Evolutionary conservation across 345 rosid genomes (phyloP).

Genomic region (Bruguiera parviflora): DNA sequence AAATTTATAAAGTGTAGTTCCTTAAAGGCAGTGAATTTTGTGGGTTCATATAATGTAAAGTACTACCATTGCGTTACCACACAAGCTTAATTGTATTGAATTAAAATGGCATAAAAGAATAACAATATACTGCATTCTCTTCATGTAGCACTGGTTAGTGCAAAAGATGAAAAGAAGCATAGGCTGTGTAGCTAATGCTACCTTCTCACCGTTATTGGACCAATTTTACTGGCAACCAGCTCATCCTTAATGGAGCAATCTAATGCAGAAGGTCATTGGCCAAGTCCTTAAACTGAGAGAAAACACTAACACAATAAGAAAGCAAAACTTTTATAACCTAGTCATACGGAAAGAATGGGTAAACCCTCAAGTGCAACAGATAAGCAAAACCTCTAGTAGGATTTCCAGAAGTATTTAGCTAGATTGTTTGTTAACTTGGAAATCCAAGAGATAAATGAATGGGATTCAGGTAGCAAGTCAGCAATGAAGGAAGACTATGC

Average conservation of each 20-base stretch:
- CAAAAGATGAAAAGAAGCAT: neutral
- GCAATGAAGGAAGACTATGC: neutral
- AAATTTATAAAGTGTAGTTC: neutral
- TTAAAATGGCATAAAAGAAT: neutral
- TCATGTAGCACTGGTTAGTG: neutral
- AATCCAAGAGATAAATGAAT: neutral
- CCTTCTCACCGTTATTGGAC: neutral
- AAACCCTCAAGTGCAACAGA: neutral
- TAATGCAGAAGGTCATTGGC: no score
- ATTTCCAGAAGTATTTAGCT: neutral
- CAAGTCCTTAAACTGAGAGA: no score
- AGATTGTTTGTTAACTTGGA: neutral
- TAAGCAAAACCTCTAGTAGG: neutral
- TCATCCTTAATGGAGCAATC: no score
- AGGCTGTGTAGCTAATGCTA: conserved; percentile 1
- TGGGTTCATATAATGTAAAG: neutral
- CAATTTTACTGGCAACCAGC: no score
- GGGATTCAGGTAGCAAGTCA: neutral
- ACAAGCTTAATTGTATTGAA: neutral
- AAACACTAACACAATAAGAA: neutral
- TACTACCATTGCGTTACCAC: neutral
- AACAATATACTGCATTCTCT: neutral
- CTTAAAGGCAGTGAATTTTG: neutral
- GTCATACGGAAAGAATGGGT: neutral
- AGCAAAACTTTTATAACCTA: neutral